A percentile compares a stretch with the other conserved stretches of the same genome.
Conservation (phyloP, 208 protist genomes). For the Trypanosoma rangeli region DNA sequence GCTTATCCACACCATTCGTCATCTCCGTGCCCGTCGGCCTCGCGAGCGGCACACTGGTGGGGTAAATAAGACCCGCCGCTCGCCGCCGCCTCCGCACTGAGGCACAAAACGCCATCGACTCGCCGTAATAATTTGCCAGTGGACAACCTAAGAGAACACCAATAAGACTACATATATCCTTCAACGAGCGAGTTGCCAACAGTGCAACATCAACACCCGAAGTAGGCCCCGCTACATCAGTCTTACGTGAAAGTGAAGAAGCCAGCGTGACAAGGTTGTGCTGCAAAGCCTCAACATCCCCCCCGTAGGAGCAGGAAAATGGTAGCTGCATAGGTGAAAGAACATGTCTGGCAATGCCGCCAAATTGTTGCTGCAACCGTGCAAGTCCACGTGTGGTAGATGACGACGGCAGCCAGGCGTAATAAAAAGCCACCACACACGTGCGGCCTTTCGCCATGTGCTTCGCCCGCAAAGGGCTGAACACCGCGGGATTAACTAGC, state of each 20-base stretch:
- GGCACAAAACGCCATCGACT: constrained; percentile 29
- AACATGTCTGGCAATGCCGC: constrained; percentile 1
- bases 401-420: constrained; percentile 36
- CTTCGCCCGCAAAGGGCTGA: constrained; percentile 9
- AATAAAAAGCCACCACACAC: constrained; percentile 34
- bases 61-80: constrained; percentile 11
- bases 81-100: constrained; percentile 12
- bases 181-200: constrained; percentile 26
- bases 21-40: not conserved
- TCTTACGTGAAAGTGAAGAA: not conserved
- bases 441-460: constrained; percentile 26
- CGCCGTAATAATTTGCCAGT: constrained; percentile 48
- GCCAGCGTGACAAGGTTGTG: constrained; percentile 27
- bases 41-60: not conserved
- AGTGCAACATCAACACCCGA: constrained; percentile 23
- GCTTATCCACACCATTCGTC: not conserved
- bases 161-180: constrained; percentile 56
- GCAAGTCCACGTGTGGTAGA: constrained; percentile 16
- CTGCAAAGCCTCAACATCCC: constrained; percentile 28
- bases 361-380: constrained; percentile 19
- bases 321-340: constrained; percentile 17
- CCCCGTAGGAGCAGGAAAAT: constrained; percentile 41
- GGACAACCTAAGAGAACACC: constrained; percentile 46
- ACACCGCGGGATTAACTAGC: constrained; percentile 7
- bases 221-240: not conserved